Evolutionary conservation across 108 stramenopile species (phyloP), one percentile per base, ranked within the genome.

Genomic region (Nitzschia palea): DNA sequence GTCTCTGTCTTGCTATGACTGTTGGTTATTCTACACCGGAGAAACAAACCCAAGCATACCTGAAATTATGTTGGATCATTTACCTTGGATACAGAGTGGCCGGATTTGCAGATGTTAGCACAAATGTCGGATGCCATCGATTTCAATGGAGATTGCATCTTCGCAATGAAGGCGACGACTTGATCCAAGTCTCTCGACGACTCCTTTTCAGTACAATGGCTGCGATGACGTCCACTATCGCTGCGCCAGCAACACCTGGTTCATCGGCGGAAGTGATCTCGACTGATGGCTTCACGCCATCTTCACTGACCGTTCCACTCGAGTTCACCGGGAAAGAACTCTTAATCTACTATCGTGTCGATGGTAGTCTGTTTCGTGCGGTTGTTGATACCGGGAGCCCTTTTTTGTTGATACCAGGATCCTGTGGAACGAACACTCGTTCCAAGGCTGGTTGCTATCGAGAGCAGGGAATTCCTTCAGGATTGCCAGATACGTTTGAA

Each of bases 331-430:
- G 77, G 23, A 47, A 59, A 27, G 78, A 74, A 6, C 77, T 76
- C 34, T 28, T 82, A 5, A 65, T 80, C 28, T 66, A 64, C 55
- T 86, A 79, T 42, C 55, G 44, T 32, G 77, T 86, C 25, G 77
- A 73, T 30, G 80, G 71, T 6, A 71, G 70, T 35, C 20, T 42
- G 35, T 83, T 86, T 62, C 37, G 77, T 14, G 86, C 86, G 18
- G 76, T 86, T 29, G 35, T 86, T 10, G 86, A 86, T 55, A 86
- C 78, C 3, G 82, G 86, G 27, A 73, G 67, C 44, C 86, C 86
- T 6, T n/a, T 86, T 45, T 53, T 86, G 33, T 78, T 79, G 60
- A 67, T 73, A 22, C 86, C 85, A 2, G 53, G 63, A 28, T 80
- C 79, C 3, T 86, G 81, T 48, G 64, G 58, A 1, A 23, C 27